A percentile compares a stretch with the other conserved stretches of the same genome.
phyloP scores from a whole-genome alignment of 768 basidiomycete species.

The Fibroporia radiculosa region DNA sequence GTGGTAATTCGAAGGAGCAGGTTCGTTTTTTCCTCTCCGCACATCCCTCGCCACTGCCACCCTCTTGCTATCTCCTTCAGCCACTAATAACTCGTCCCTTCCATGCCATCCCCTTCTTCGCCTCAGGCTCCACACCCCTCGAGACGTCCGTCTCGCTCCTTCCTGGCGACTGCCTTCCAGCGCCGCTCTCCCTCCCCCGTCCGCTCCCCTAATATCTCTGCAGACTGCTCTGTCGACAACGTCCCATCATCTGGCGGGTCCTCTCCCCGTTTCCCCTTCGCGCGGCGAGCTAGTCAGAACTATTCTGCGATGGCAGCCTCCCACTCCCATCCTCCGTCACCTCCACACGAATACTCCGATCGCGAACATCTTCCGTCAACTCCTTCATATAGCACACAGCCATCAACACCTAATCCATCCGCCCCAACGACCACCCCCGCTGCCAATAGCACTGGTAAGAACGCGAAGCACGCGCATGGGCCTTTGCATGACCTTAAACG shows the following conservation, averaged over 20 bases:
- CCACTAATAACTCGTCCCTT: slow-evolving; percentile 3
- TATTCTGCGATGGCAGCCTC: slow-evolving; percentile 9
- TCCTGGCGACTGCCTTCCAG: slow-evolving; percentile 21
- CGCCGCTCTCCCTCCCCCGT: slow-evolving; percentile 22
- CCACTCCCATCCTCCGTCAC: slow-evolving; percentile 10
- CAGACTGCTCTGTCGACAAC: slow-evolving; percentile 12
- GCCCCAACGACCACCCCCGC: slow-evolving; percentile 7
- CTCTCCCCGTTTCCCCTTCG: slow-evolving; percentile 17
- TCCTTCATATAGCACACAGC: slow-evolving; percentile 2
- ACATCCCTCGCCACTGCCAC: background rate
- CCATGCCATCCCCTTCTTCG: slow-evolving; percentile 4
- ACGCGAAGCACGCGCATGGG: slow-evolving; percentile 42
- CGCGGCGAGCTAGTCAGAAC: slow-evolving; percentile 14
- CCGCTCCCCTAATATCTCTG: slow-evolving; percentile 13
- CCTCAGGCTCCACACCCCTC: slow-evolving; percentile 16
- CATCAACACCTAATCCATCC: slow-evolving; percentile 1
- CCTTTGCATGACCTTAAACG: slow-evolving; percentile 90
- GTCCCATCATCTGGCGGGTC: slow-evolving; percentile 12
- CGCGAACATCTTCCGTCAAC: slow-evolving; percentile 7
- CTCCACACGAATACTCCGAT: slow-evolving; percentile 10
- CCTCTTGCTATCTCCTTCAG: slow-evolving; percentile 1
- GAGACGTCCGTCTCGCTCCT: slow-evolving; percentile 19
- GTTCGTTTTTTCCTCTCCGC: slow-evolving; percentile 14
- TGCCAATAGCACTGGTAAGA: slow-evolving; percentile 12
- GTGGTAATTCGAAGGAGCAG: slow-evolving; percentile 17